Evolutionary conservation across 441 rosid genomes (phyloP).

Genomic region (Macaranga tanarius): DNA sequence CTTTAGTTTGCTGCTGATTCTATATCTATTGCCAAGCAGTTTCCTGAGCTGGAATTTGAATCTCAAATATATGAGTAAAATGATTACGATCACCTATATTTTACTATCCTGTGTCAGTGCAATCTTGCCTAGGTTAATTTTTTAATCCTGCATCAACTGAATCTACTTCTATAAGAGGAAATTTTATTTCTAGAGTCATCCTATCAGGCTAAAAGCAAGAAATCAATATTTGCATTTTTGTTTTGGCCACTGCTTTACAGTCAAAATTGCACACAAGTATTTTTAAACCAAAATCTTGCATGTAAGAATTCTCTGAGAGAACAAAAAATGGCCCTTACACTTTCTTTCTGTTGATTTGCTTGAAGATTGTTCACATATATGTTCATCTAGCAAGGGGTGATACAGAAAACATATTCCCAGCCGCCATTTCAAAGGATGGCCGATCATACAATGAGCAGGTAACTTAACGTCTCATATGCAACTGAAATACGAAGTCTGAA

Average conservation of each 20-base stretch:
- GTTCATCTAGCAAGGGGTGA: constrained; percentile 95
- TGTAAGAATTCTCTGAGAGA: background rate
- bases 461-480: constrained; percentile 9
- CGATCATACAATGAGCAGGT: constrained; percentile 97
- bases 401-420: constrained; percentile 67
- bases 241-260: background rate
- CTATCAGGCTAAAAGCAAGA: background rate
- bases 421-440: constrained; percentile 94
- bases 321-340: constrained; percentile 1
- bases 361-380: constrained; percentile 85
- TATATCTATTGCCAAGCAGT: background rate
- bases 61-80: background rate
- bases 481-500: background rate
- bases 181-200: background rate
- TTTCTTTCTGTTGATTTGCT: constrained; percentile 14
- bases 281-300: background rate
- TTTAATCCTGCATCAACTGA: background rate
- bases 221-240: background rate
- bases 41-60: constrained; percentile 3
- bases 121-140: background rate
- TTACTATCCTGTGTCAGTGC: background rate
- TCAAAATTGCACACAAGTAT: background rate
- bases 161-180: background rate
- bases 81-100: background rate
- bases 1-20: background rate